These are phyloP conservation scores for Aspergillus sclerotiicarbonarius DNA, from an alignment of 495 filamentous ascomycete species.

Conservation along the genomic window DNA sequence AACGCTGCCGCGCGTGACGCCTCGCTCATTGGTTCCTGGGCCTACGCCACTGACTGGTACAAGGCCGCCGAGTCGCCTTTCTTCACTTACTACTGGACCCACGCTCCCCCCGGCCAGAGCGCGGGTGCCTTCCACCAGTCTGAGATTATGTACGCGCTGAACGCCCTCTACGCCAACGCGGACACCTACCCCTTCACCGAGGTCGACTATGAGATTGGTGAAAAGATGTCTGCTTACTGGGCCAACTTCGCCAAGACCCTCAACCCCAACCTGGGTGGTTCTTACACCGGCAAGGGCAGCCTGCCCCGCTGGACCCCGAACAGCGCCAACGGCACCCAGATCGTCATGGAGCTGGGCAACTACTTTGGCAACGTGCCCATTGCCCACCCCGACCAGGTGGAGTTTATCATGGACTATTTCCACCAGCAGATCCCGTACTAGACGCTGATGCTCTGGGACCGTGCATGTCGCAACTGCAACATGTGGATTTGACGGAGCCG, in stretches of 20 bases:
- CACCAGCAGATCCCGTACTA: slow-evolving; percentile 8
- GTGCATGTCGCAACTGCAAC: no score
- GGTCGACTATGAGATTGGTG: slow-evolving; percentile 22
- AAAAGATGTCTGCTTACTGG: slow-evolving; percentile 30
- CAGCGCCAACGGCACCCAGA: slow-evolving; percentile 3
- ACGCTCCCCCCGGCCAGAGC: slow-evolving; percentile 27
- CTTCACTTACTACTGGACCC: slow-evolving; percentile 35
- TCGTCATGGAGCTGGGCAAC: slow-evolving; percentile 10
- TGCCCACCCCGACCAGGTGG: slow-evolving; percentile 1
- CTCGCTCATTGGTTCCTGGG: slow-evolving; percentile 24
- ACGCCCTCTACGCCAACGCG: slow-evolving; percentile 26
- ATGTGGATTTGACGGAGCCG: no score
- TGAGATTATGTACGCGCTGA: slow-evolving; percentile 30
- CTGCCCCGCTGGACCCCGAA: slow-evolving; percentile 8
- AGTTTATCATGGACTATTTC: slow-evolving; percentile 11
- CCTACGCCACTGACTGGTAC: slow-evolving; percentile 28
- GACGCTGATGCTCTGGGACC: no score
- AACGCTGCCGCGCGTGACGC: slow-evolving; percentile 29
- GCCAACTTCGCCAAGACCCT: slow-evolving; percentile 33
- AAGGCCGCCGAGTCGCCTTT: slow-evolving; percentile 24
- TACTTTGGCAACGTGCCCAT: slow-evolving; percentile 6
- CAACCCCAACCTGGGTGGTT: slow-evolving; percentile 27
- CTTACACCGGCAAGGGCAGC: slow-evolving; percentile 10
- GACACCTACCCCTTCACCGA: slow-evolving; percentile 26
- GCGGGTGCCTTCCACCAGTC: slow-evolving; percentile 32